Percentiles rank a stretch among this genome's conserved stretches.
Conservation (phyloP, 768 basidiomycete species). For the Hemileccinum rubropunctum region DNA sequence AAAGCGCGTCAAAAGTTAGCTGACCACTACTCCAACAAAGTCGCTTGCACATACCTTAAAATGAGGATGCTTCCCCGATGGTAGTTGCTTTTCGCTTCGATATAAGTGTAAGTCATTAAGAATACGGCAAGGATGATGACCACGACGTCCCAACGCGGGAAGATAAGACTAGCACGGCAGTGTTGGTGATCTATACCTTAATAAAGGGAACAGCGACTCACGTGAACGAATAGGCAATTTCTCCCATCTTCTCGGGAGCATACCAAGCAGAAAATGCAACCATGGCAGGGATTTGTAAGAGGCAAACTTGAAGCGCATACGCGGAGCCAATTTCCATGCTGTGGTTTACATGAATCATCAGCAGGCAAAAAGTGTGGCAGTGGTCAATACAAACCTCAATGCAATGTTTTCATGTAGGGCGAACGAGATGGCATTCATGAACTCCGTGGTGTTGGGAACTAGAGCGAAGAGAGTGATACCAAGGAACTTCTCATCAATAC, state of each 20-base stretch:
- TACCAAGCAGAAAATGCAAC: constrained; percentile 98
- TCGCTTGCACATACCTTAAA: constrained; percentile 58
- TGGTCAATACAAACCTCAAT: constrained; percentile 60
- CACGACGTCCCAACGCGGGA: constrained; percentile 98
- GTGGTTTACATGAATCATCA: constrained; percentile 3
- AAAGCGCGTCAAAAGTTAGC: not conserved
- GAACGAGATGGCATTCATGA: constrained; percentile 99
- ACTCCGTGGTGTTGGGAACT: constrained; percentile 98
- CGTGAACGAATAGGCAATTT: constrained; percentile 91
- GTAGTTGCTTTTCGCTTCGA: constrained; percentile 98
- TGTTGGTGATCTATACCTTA: not conserved
- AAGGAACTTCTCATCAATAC: constrained; percentile 96
- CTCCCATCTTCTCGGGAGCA: constrained; percentile 80
- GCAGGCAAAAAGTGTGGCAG: not conserved
- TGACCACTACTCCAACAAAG: not conserved
- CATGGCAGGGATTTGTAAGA: constrained; percentile 98
- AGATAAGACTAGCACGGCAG: constrained; percentile 67
- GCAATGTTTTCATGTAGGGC: constrained; percentile 97
- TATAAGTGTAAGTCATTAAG: constrained; percentile 97
- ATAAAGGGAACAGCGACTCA: constrained; percentile 40
- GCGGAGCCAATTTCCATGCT: constrained; percentile 99
- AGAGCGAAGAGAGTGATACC: constrained; percentile 96
- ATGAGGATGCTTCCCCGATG: constrained; percentile 95
- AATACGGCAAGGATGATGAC: constrained; percentile 95
- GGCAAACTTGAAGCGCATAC: constrained; percentile 96